phyloP scores from a whole-genome alignment of 768 basidiomycete genomes.

The Favolaschia claudopus region DNA sequence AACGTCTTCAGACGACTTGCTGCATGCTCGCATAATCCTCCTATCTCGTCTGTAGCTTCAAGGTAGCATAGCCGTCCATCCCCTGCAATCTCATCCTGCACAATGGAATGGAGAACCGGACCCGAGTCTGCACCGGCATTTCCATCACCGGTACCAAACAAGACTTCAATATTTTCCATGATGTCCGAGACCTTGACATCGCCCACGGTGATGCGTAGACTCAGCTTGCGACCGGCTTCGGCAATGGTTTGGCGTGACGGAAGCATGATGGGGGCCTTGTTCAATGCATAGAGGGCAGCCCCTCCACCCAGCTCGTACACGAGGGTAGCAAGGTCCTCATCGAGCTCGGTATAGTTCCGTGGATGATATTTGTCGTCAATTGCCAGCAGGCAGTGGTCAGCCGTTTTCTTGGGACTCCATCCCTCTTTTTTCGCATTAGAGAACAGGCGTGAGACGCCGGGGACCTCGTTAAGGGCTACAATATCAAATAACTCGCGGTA shows the following conservation, averaged over 20 bases:
- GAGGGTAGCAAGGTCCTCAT: conserved; percentile 32
- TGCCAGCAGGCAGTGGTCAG: too few species aligned
- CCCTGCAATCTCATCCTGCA: conserved; percentile 34
- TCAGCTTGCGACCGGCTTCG: conserved; percentile 15
- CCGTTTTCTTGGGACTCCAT: too few species aligned
- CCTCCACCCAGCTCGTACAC: conserved; percentile 38
- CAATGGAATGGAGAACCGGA: conserved; percentile 21
- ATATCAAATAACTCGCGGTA: too few species aligned
- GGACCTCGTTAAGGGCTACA: too few species aligned
- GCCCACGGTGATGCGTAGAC: conserved; percentile 25
- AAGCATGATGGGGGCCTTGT: conserved; percentile 30
- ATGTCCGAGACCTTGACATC: too few species aligned
- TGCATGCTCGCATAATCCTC: conserved; percentile 36
- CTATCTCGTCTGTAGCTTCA: conserved; percentile 27
- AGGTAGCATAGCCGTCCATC: conserved; percentile 33
- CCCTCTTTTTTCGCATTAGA: too few species aligned
- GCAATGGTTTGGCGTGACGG: conserved; percentile 28
- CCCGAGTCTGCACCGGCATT: conserved; percentile 28
- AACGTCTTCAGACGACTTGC: conserved; percentile 7
- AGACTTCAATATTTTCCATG: too few species aligned
- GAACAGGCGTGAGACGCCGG: too few species aligned
- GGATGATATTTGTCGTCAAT: conserved; percentile 29
- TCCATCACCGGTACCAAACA: too few species aligned
- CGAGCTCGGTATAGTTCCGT: conserved; percentile 25
- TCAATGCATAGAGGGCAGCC: conserved; percentile 36